A percentile compares a stretch with the other conserved stretches of the same genome.
These are phyloP conservation scores for Podaxis carcinomalis DNA, from an alignment of 768 basidiomycete genomes.

Conservation along the genomic window DNA sequence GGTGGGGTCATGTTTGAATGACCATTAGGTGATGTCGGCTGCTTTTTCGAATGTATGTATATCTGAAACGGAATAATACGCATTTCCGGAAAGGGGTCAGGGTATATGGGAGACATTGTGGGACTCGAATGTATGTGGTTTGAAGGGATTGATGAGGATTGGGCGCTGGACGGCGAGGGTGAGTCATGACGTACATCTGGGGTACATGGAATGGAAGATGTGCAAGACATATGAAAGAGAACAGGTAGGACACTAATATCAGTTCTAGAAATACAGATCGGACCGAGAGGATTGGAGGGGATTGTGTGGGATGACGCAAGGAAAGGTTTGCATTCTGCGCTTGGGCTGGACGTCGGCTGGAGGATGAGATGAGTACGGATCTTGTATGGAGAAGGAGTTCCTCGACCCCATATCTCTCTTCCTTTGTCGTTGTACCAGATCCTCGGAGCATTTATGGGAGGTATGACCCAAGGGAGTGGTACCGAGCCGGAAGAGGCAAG, in stretches of 20 bases:
- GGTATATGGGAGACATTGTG: neutral
- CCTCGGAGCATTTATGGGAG: conserved; percentile 7
- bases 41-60: neutral
- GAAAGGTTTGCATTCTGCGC: neutral
- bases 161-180: neutral
- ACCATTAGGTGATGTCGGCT: neutral
- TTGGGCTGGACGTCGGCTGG: neutral
- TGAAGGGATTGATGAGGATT: neutral
- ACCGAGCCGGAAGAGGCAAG: neutral
- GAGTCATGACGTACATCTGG: conserved; percentile 9
- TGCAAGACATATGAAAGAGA: neutral
- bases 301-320: neutral
- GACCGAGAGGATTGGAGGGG: neutral
- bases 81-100: neutral
- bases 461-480: neutral
- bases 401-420: neutral
- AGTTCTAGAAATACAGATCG: conserved; percentile 4
- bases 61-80: too few species aligned
- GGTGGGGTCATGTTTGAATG: neutral
- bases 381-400: neutral
- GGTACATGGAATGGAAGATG: conserved; percentile 4
- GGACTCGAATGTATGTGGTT: neutral
- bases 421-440: neutral
- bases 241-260: neutral
- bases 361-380: neutral